Conservation (phyloP, 176 grass and related monocot genomes). For the Zea mays region DNA sequence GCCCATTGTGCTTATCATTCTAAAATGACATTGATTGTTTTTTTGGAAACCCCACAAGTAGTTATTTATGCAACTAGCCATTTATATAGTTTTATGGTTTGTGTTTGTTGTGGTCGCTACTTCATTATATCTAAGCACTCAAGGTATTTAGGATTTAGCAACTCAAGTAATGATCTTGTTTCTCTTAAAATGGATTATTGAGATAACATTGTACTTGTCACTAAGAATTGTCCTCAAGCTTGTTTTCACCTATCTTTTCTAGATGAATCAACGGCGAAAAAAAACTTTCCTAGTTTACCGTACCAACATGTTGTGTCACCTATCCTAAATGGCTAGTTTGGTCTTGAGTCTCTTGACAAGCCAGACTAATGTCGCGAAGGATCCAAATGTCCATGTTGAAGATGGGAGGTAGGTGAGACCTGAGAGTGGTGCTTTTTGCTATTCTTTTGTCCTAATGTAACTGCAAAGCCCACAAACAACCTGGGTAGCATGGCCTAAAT, state of each 20-base stretch:
- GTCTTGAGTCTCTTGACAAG: not conserved
- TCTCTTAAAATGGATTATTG: not conserved
- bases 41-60: not conserved
- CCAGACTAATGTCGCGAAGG: not conserved
- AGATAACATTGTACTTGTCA: not conserved
- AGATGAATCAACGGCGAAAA: not conserved
- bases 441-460: not conserved
- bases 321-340: not conserved
- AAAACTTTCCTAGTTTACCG: not conserved
- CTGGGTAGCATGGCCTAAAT: not conserved
- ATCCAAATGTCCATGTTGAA: conserved; percentile 1
- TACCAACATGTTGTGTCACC: not conserved
- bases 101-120: not conserved
- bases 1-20: not conserved
- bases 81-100: not conserved
- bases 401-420: not conserved
- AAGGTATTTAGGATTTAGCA: not conserved
- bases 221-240: not conserved
- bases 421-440: not conserved
- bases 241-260: not conserved
- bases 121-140: not conserved
- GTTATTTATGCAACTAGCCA: not conserved
- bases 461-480: not conserved
- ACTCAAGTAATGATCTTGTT: not conserved
- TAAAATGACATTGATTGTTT: no score